phyloP scores from a whole-genome alignment of 441 rosid genomes.

The Francoa sonchifolia region DNA sequence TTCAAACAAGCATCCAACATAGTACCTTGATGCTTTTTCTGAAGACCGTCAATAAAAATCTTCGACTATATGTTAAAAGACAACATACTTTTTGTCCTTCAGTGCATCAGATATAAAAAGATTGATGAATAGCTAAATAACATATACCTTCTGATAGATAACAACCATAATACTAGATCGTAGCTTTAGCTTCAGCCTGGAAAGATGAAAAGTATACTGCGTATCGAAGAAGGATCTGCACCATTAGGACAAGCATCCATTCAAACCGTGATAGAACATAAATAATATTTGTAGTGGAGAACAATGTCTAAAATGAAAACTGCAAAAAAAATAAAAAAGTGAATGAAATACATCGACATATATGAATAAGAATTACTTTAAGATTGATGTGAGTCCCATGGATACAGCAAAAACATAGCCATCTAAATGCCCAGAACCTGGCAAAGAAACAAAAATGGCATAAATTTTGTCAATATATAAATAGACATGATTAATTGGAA shows the following conservation, averaged over 20 bases:
- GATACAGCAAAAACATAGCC: conserved; percentile 65
- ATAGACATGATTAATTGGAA: background rate
- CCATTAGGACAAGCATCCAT: conserved; percentile 14
- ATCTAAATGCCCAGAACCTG: conserved; percentile 55
- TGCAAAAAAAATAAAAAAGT: conserved; percentile 3
- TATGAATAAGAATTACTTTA: conserved; percentile 49
- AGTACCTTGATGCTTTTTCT: too few species aligned
- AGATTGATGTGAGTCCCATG: conserved; percentile 57
- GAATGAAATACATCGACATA: background rate
- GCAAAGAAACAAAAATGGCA: background rate
- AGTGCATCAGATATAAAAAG: too few species aligned
- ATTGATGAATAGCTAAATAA: too few species aligned
- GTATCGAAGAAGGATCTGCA: conserved; percentile 89
- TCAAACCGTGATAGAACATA: conserved; percentile 8
- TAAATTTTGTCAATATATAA: conserved; percentile 1
- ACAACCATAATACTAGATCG: conserved; percentile 81
- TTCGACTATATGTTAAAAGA: too few species aligned
- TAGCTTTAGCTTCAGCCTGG: conserved; percentile 73
- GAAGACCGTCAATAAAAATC: too few species aligned
- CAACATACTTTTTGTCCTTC: too few species aligned
- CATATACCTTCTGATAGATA: conserved; percentile 82
- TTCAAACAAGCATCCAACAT: too few species aligned
- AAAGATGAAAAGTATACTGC: conserved; percentile 60
- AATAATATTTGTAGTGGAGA: too few species aligned
- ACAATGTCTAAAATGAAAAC: too few species aligned